Base-by-base conservation (phyloP, 768 basidiomycete species). In the Pleurotus ostreatus region DNA sequence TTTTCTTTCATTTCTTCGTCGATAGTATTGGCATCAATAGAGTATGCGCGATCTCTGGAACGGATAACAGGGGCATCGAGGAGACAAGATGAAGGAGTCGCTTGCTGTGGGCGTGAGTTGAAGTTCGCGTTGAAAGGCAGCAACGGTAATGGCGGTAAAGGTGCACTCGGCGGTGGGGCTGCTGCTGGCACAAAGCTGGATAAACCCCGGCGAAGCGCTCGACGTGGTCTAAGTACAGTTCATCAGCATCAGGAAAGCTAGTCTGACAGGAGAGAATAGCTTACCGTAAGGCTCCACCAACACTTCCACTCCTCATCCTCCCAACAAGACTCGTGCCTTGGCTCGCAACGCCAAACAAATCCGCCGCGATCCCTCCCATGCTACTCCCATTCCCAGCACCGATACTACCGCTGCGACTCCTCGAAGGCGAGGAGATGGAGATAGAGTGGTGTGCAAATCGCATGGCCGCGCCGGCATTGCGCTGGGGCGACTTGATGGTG, bases 281-380 rank as follows among this genome's bases (percentile, higher is more conserved):
- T 61, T 54, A 74, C 75, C 68, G 68, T 18, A 70, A 59, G 8
- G 66, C 65, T 11, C 65, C 62, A 38, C 75, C 70, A 16, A 78
- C 66, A 57, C 84, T 86, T 4, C 83, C 83, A 59, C 81, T 84
- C 46, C 84, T 71, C 65, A 84, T 65, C 46, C 84, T 69, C n/a
- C 78, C 76, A 22, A 81, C 69, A 9, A 83, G 65, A 57, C 76
- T 79, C 0, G 71, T 78, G 12, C 59, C 63, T 52, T 75, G 43
- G 18, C 43, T 46, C 18, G 48, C 34, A 25, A 47, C 70, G 7
- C 63, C 64, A 4, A 73, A 70, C 13, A 68, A 63, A n/a, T 63
- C 70, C 37, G 63, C 66, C 65, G 48, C 55, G 57, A 57, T 64
- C 58, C 26, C 55, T 47, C 20, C 49, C 23, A 7, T 51, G 30